Percentiles rank a stretch among this genome's conserved stretches.
phyloP scores from a whole-genome alignment of 306 rosid species.

The Geum urbanum region DNA sequence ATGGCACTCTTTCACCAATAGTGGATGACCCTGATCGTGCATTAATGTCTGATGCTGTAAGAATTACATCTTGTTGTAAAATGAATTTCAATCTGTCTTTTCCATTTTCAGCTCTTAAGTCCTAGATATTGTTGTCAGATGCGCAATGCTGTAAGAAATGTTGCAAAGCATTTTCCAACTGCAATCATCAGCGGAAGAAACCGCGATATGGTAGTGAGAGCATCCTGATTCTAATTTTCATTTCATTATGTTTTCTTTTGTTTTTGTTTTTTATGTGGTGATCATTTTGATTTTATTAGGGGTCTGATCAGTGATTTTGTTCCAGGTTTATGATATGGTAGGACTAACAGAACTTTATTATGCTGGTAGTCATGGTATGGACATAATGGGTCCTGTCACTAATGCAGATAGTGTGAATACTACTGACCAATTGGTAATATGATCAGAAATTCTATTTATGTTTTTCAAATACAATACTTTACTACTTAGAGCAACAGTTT shows the following conservation, averaged over 20 bases:
- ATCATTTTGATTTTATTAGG: not conserved
- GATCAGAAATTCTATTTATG: too few species aligned
- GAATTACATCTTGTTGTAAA: conserved; percentile 14
- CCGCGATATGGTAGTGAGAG: conserved; percentile 61
- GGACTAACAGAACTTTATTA: conserved; percentile 92
- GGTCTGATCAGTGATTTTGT: conserved; percentile 11
- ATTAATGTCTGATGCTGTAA: conserved; percentile 65
- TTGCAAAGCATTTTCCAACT: conserved; percentile 67
- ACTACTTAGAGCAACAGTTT: too few species aligned
- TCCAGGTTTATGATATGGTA: conserved; percentile 78
- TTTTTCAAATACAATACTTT: too few species aligned
- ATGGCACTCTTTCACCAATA: conserved; percentile 92
- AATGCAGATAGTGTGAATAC: conserved; percentile 42
- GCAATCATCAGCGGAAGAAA: conserved; percentile 91
- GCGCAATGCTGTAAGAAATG: conserved; percentile 62
- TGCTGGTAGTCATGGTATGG: conserved; percentile 99
- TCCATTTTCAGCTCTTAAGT: not conserved
- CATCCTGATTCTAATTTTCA: too few species aligned
- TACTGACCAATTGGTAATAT: conserved; percentile 48
- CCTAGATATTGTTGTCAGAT: conserved; percentile 43
- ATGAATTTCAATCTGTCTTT: not conserved
- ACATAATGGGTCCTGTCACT: conserved; percentile 64
- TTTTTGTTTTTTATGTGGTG: not conserved
- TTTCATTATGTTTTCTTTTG: too few species aligned
- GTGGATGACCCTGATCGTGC: conserved; percentile 91